phyloP scores from a whole-genome alignment of 83 land plant genomes.

The Thuja plicata region DNA sequence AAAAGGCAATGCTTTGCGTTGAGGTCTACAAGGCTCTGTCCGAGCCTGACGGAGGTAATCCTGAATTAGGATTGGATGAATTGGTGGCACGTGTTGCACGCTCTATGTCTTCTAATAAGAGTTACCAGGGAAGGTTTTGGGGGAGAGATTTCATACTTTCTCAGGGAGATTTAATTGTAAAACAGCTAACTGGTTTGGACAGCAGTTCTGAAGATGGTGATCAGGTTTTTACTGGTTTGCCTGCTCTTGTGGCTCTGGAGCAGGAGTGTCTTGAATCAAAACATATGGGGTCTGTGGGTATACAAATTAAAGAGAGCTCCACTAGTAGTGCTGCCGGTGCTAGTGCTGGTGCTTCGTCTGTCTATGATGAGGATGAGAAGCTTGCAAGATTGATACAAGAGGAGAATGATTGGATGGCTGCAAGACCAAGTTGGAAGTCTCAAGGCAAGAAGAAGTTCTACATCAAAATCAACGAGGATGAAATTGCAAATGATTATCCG shows the following conservation, averaged over 20 bases:
- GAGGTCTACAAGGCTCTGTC: slow-evolving; percentile 75
- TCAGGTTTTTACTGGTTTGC: slow-evolving; percentile 59
- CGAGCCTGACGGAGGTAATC: slow-evolving; percentile 76
- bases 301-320: neutral
- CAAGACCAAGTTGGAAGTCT: slow-evolving; percentile 28
- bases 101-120: slow-evolving; percentile 50
- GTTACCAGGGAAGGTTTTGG: slow-evolving; percentile 35
- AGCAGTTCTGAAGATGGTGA: slow-evolving; percentile 52
- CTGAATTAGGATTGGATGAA: slow-evolving; percentile 68
- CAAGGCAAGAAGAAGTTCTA: slow-evolving; percentile 54
- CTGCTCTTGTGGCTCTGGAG: slow-evolving; percentile 63
- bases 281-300: neutral
- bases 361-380: slow-evolving; percentile 59
- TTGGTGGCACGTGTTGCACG: slow-evolving; percentile 76
- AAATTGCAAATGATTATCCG: slow-evolving; percentile 94
- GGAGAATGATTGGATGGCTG: slow-evolving; percentile 19
- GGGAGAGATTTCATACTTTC: slow-evolving; percentile 66
- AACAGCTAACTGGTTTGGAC: slow-evolving; percentile 80
- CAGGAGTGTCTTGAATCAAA: slow-evolving; percentile 39
- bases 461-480: slow-evolving; percentile 92
- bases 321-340: neutral
- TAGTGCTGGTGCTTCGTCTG: slow-evolving; percentile 23
- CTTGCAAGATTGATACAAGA: slow-evolving; percentile 75
- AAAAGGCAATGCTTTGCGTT: slow-evolving; percentile 72
- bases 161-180: slow-evolving; percentile 67